A percentile compares a stretch with the other conserved stretches of the same genome.
Evolutionary conservation across 768 basidiomycete genomes (phyloP).

Genomic region (Termitomyces sp.): DNA sequence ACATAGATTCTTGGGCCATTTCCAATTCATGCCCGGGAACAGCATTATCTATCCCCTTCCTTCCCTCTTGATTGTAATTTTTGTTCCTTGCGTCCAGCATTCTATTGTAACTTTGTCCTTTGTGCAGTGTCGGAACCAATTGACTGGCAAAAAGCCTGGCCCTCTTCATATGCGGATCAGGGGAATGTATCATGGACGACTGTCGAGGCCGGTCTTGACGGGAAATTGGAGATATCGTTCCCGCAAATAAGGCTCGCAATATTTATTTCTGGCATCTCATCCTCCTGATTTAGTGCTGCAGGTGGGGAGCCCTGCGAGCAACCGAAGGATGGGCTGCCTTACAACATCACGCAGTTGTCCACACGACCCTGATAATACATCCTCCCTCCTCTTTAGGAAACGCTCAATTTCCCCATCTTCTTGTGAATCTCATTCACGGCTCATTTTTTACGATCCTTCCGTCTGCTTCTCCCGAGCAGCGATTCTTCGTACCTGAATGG

Average conservation of each 20-base stretch:
- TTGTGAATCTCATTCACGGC: conserved; percentile 60
- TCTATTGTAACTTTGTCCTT: conserved; percentile 5
- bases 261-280: neutral
- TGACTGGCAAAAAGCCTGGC: conserved; percentile 45
- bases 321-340: conserved; percentile 86
- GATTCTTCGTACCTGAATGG: conserved; percentile 47
- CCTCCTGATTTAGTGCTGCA: conserved; percentile 19
- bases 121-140: conserved; percentile 45
- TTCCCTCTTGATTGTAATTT: conserved; percentile 63
- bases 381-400: conserved; percentile 29
- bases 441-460: conserved; percentile 75
- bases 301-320: conserved; percentile 68
- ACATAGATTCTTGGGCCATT: conserved; percentile 75
- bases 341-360: conserved; percentile 74
- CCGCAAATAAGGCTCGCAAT: conserved; percentile 50
- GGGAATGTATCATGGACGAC: conserved; percentile 58
- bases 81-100: neutral
- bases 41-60: conserved; percentile 75
- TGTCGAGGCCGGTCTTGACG: conserved; percentile 33
- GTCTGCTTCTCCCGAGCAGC: conserved; percentile 14
- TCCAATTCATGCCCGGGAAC: conserved; percentile 79
- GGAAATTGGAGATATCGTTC: conserved; percentile 56
- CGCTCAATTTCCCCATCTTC: conserved; percentile 37
- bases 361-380: conserved; percentile 54
- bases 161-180: conserved; percentile 65